Conservation (phyloP, 108 stramenopile species). For the Asterionellopsis glacialis region DNA sequence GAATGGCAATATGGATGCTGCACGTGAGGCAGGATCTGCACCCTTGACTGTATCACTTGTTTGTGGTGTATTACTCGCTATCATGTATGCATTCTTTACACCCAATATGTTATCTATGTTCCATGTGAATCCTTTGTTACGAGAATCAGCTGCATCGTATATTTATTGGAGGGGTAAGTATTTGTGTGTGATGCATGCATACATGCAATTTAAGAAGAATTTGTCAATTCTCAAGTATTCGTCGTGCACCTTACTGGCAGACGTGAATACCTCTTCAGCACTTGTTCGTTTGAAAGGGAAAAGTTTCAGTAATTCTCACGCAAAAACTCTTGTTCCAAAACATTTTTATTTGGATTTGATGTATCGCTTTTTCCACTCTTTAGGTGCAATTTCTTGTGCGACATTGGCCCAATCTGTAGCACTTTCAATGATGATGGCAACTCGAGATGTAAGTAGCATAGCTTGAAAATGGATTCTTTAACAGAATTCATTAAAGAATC, state of each 20-base stretch:
- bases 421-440: slow-evolving; percentile 60
- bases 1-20: slow-evolving; percentile 15
- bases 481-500: too few relatives aligned
- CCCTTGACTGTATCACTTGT: slow-evolving; percentile 56
- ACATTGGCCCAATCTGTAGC: slow-evolving; percentile 58
- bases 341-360: too few relatives aligned
- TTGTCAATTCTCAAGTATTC: too few relatives aligned
- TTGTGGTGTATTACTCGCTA: slow-evolving; percentile 41
- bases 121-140: slow-evolving; percentile 48
- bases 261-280: too few relatives aligned
- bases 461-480: too few relatives aligned
- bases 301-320: too few relatives aligned
- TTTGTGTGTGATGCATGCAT: too few relatives aligned
- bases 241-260: too few relatives aligned
- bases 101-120: slow-evolving; percentile 38
- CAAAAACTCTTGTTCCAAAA: too few relatives aligned
- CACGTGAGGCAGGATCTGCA: slow-evolving; percentile 49
- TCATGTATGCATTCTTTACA: slow-evolving; percentile 61
- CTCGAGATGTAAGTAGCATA: slow-evolving; percentile 49
- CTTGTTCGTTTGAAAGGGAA: too few relatives aligned
- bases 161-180: slow-evolving; percentile 51
- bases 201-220: too few relatives aligned
- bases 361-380: too few relatives aligned
- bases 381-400: slow-evolving; percentile 52
- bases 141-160: slow-evolving; percentile 46